These are phyloP conservation scores for Phytophthora colocasiae DNA, from an alignment of 352 stramenopile species.

Conservation along the genomic window DNA sequence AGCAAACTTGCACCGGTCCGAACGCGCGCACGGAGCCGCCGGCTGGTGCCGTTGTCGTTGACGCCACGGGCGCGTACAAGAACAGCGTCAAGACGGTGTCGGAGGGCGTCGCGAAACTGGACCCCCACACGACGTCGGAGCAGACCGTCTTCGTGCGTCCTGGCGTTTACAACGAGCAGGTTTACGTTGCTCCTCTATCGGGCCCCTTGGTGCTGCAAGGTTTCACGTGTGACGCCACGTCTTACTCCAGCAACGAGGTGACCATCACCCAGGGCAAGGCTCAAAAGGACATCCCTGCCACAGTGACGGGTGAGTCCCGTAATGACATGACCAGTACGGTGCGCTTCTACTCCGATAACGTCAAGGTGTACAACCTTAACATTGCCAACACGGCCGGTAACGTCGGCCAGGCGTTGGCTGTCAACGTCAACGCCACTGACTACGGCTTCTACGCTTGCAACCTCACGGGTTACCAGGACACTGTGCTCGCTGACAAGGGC, in stretches of 20 bases:
- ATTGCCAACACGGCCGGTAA: slow-evolving; percentile 35
- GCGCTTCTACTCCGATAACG: slow-evolving; percentile 32
- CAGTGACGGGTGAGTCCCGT: slow-evolving; percentile 17
- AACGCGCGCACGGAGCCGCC: slow-evolving; percentile 23
- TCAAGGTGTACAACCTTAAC: slow-evolving; percentile 45
- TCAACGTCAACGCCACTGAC: slow-evolving; percentile 35
- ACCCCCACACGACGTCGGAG: slow-evolving; percentile 29
- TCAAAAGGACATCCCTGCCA: slow-evolving; percentile 34
- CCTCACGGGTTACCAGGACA: slow-evolving; percentile 32
- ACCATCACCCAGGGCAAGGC: slow-evolving; percentile 37
- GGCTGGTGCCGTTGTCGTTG: slow-evolving; percentile 26
- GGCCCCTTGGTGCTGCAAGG: slow-evolving; percentile 31
- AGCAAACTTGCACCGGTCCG: slow-evolving; percentile 16
- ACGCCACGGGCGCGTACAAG: slow-evolving; percentile 30
- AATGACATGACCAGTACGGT: slow-evolving; percentile 40
- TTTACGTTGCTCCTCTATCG: slow-evolving; percentile 20
- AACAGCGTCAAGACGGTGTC: slow-evolving; percentile 30
- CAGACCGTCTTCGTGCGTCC: slow-evolving; percentile 33
- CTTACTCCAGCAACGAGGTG: slow-evolving; percentile 29
- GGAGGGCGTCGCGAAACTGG: slow-evolving; percentile 18
- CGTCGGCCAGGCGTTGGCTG: slow-evolving; percentile 28
- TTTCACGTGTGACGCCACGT: slow-evolving; percentile 30
- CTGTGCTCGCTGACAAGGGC: slow-evolving; percentile 27
- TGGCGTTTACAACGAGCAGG: slow-evolving; percentile 35
- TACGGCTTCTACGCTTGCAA: slow-evolving; percentile 41